These are phyloP conservation scores for Houttuynia cordata DNA, from an alignment of 164 flowering plant genomes.

Conservation along the genomic window DNA sequence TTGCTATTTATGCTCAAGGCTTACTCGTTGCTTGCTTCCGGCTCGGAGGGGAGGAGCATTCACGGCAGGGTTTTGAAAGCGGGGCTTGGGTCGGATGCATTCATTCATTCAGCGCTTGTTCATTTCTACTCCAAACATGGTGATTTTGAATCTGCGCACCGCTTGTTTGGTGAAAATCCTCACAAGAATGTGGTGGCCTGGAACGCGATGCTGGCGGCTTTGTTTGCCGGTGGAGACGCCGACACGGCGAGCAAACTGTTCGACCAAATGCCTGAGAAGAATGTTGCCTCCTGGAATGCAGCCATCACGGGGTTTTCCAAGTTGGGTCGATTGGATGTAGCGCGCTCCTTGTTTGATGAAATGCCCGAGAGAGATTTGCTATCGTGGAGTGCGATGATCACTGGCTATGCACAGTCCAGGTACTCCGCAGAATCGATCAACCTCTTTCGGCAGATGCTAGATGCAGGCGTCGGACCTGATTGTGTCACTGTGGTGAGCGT, in stretches of 20 bases:
- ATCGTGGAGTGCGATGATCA: slow-evolving; percentile 9
- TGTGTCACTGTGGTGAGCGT: slow-evolving; percentile 5
- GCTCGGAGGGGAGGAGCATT: slow-evolving; percentile 9
- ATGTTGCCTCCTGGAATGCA: slow-evolving; percentile 20
- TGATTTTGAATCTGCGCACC: slow-evolving; percentile 2
- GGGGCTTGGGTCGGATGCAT: slow-evolving; percentile 7
- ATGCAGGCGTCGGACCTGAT: no score
- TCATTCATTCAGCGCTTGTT: slow-evolving; percentile 8
- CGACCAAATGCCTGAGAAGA: slow-evolving; percentile 14
- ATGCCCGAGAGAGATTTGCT: background rate
- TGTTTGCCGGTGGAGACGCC: background rate
- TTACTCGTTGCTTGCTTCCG: slow-evolving; percentile 7
- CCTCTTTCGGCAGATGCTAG: slow-evolving; percentile 1
- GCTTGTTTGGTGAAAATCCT: slow-evolving; percentile 10
- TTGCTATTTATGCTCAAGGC: slow-evolving; percentile 15
- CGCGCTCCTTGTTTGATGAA: slow-evolving; percentile 4
- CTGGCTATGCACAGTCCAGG: slow-evolving; percentile 8
- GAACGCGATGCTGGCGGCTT: slow-evolving; percentile 9
- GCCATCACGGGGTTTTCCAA: slow-evolving; percentile 15
- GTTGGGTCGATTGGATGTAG: slow-evolving; percentile 10
- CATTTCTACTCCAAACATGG: slow-evolving; percentile 16
- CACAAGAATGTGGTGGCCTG: slow-evolving; percentile 9
- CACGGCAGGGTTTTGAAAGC: slow-evolving; percentile 13
- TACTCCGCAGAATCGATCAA: slow-evolving; percentile 5
- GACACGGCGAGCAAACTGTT: slow-evolving; percentile 4